Evolutionary conservation across 805 yeast genomes (phyloP), one percentile per base, ranked within the genome.

Genomic region (Candida sphagnicola): DNA sequence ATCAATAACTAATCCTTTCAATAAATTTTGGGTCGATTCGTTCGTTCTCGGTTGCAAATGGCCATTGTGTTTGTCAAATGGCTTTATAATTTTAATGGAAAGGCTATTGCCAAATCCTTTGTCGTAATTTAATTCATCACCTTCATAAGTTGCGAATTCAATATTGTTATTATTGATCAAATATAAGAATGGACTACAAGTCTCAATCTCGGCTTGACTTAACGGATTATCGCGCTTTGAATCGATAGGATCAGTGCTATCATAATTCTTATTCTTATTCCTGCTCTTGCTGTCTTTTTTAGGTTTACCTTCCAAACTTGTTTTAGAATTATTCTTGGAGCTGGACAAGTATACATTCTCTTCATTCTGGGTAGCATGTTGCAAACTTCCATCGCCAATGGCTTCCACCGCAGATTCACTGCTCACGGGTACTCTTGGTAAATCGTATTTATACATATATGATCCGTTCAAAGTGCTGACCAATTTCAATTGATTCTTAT

Each of bases 171-270:
- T 55, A 36, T 56, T 58, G 19, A 64, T 51, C 28, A 66, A 42
- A 35, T 59, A 57, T 34, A 58, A 48, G 39, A 57, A 65, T 4
- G 72, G 72, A 16, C 53, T 55, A 43, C 80, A 71, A 0, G 82
- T 75, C 46, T 78, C 82, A 38, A 79, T 71, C 50, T 78, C 83
- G 23, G 77, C 70, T 41, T 74, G 73, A 0, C 77, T 68, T 21
- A 77, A 52, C 3, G 74, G 74, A 32, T 35, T 33, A 10, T 26
- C 29, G 8, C 24, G 24, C 24, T 21, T 21, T 10, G 24, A 6
- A n/a, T n/a, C n/a, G n/a, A n/a, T n/a, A n/a, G n/a, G n/a, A n/a
- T n/a, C n/a, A n/a, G n/a, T n/a, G n/a, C n/a, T n/a, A n/a, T n/a
- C n/a, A n/a, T n/a, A n/a, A n/a, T n/a, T n/a, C n/a, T n/a, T n/a